These are phyloP conservation scores for Aspergillus glaucus DNA, from an alignment of 2,329 filamentous ascomycete genomes.

Conservation along the genomic window DNA sequence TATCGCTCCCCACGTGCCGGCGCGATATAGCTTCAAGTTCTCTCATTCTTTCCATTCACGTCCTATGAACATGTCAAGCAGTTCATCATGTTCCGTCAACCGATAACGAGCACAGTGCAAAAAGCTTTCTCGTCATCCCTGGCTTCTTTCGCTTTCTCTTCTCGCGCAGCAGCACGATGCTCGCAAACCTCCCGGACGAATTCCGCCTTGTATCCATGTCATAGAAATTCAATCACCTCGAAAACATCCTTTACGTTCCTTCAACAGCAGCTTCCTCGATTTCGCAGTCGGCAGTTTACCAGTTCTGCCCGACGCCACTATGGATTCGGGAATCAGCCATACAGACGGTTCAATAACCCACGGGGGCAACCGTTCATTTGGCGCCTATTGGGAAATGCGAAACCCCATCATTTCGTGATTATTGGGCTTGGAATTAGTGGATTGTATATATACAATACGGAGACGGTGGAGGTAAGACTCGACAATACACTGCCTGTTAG, in stretches of 20 bases:
- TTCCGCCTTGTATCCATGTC: too few species aligned
- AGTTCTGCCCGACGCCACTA: conserved; percentile 3
- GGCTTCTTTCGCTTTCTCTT: too few species aligned
- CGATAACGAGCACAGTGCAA: conserved; percentile 6
- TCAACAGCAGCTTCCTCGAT: not conserved
- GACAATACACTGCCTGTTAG: too few species aligned
- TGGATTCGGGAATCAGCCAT: conserved; percentile 10
- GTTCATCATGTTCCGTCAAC: conserved; percentile 10
- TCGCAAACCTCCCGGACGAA: too few species aligned
- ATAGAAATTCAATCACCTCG: not conserved
- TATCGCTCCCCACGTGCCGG: too few species aligned
- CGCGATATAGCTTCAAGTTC: too few species aligned
- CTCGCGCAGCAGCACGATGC: too few species aligned
- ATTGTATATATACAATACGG: conserved; percentile 52
- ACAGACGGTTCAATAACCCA: conserved; percentile 12
- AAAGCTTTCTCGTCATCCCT: not conserved
- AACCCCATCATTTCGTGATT: conserved; percentile 24
- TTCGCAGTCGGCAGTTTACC: conserved; percentile 9
- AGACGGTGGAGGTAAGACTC: conserved; percentile 47
- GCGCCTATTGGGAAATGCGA: conserved; percentile 14
- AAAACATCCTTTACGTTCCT: not conserved
- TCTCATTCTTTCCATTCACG: too few species aligned
- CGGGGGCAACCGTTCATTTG: conserved; percentile 9
- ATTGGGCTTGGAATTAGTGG: conserved; percentile 39
- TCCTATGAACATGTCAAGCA: too few species aligned